These are phyloP conservation scores for Phytophthora lateralis DNA, from an alignment of 352 stramenopile genomes.

Conservation along the genomic window DNA sequence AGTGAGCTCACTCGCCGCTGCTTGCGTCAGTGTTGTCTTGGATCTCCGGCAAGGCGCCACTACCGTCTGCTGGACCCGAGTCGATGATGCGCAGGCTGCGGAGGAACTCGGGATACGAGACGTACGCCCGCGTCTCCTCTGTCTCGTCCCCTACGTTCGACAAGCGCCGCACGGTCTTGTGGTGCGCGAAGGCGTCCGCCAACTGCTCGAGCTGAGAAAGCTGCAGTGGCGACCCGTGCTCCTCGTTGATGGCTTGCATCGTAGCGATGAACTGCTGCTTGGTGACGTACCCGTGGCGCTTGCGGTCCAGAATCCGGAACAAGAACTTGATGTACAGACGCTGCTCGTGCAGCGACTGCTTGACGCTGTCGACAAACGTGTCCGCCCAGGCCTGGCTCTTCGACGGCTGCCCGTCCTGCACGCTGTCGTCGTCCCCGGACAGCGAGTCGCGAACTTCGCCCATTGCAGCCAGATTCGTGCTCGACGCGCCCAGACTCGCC, in stretches of 20 bases:
- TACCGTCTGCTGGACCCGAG: slow-evolving; percentile 32
- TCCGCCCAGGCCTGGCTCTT: slow-evolving; percentile 67
- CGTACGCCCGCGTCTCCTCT: slow-evolving; percentile 40
- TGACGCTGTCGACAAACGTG: slow-evolving; percentile 70
- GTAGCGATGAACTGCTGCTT: slow-evolving; percentile 75
- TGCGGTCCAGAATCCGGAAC: slow-evolving; percentile 79
- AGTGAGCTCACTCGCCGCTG: slow-evolving; percentile 5
- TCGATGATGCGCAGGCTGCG: slow-evolving; percentile 75
- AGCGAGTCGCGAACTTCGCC: slow-evolving; percentile 27
- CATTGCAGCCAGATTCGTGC: slow-evolving; percentile 43
- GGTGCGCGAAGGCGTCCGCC: slow-evolving; percentile 60
- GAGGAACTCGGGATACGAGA: slow-evolving; percentile 79
- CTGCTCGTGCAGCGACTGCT: slow-evolving; percentile 79
- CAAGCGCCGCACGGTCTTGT: slow-evolving; percentile 34
- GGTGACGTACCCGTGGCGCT: slow-evolving; percentile 62
- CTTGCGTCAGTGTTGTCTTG: slow-evolving; percentile 21
- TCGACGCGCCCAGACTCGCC: slow-evolving; percentile 63
- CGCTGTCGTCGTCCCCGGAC: slow-evolving; percentile 38
- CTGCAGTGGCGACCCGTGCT: slow-evolving; percentile 64
- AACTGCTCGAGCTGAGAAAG: slow-evolving; percentile 69
- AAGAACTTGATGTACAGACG: slow-evolving; percentile 83
- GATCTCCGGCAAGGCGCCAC: background rate
- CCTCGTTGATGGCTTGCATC: slow-evolving; percentile 80
- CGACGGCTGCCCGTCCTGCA: slow-evolving; percentile 31
- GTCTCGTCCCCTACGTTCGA: slow-evolving; percentile 28